Evolutionary conservation across 306 rosid genomes (phyloP).

Genomic region (Calophaca sinica): DNA sequence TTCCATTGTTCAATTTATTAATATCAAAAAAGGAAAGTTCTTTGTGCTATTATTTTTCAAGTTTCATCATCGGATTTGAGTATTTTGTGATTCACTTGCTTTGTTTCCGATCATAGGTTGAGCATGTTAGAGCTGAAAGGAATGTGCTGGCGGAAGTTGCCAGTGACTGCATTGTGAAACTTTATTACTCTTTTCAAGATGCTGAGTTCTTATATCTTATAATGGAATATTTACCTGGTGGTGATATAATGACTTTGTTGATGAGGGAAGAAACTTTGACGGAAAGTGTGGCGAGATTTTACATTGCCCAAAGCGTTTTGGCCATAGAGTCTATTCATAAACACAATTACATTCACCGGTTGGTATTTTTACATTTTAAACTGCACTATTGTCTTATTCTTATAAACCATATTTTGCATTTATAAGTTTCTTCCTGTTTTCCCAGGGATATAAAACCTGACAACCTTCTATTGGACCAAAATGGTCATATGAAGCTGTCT

Average conservation of each 20-base stretch:
- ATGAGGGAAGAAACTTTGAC: constrained; percentile 96
- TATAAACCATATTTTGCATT: constrained; percentile 22
- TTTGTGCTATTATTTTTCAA: constrained; percentile 21
- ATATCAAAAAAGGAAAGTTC: neutral
- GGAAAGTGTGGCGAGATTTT: constrained; percentile 81
- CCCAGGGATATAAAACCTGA: constrained; percentile 94
- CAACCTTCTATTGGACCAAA: constrained; percentile 84
- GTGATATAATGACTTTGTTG: constrained; percentile 94
- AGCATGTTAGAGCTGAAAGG: constrained; percentile 84
- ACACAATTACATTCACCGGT: constrained; percentile 92
- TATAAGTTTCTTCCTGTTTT: constrained; percentile 1
- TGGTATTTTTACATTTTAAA: constrained; percentile 36
- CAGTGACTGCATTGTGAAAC: constrained; percentile 89
- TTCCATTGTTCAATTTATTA: constrained; percentile 25
- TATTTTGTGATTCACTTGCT: neutral
- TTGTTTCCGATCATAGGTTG: constrained; percentile 49
- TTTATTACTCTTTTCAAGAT: constrained; percentile 94
- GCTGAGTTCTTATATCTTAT: constrained; percentile 82
- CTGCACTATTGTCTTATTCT: constrained; percentile 9
- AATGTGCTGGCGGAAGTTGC: constrained; percentile 96
- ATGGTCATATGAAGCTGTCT: constrained; percentile 90
- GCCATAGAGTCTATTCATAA: constrained; percentile 91
- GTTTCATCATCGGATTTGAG: constrained; percentile 4
- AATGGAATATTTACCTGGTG: constrained; percentile 97
- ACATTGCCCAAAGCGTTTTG: constrained; percentile 71